Conservation (phyloP, 2,329 filamentous ascomycete genomes). For the Neopestalotiopsis sp. region DNA sequence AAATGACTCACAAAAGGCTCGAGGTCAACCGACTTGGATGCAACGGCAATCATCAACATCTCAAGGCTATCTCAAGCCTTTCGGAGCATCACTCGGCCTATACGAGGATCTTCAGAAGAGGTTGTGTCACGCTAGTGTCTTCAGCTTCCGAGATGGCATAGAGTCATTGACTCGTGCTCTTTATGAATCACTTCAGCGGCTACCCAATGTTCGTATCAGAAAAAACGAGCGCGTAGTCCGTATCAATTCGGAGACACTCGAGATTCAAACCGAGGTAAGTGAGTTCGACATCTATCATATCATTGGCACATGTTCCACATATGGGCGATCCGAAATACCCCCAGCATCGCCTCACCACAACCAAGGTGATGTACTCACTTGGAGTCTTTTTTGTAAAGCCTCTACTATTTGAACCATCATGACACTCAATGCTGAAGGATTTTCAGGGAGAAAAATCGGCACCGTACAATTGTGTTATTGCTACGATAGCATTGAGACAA, state of each 20-base stretch:
- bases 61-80: not conserved
- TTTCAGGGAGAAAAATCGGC: not conserved
- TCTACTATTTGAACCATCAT: not conserved
- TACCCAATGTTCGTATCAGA: not conserved
- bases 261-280: not conserved
- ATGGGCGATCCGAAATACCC: too few relatives aligned
- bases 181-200: not conserved
- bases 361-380: not conserved
- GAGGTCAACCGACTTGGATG: not conserved
- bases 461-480: conserved; percentile 10
- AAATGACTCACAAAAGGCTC: not conserved
- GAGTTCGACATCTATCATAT: not conserved
- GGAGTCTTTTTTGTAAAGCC: not conserved
- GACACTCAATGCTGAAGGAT: not conserved
- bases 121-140: not conserved
- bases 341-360: too few relatives aligned
- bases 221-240: not conserved
- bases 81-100: not conserved
- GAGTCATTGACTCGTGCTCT: not conserved
- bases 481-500: conserved; percentile 7
- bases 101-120: not conserved
- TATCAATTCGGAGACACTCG: not conserved
- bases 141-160: conserved; percentile 3
- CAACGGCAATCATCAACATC: not conserved
- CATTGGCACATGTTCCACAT: too few relatives aligned